Base-by-base conservation (phyloP, 345 rosid genomes). In the Syzygium grande region DNA sequence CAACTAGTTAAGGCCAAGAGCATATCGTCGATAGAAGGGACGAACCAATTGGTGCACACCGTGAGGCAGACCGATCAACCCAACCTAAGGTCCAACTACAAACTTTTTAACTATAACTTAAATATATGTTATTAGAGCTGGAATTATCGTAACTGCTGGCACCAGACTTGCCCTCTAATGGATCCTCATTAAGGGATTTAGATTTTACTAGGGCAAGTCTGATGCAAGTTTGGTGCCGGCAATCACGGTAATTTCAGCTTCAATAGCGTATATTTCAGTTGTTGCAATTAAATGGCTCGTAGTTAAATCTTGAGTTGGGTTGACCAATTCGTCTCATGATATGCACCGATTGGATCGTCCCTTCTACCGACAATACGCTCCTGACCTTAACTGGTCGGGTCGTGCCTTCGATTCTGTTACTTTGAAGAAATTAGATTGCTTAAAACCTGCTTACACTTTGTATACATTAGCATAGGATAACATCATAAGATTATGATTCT, bases 81-180 rank as follows among this genome's bases (percentile, higher is more conserved):
- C 79, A 78, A n/a, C 88, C 89, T 84, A 58, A 87, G 73, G 86
- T 54, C 88, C 78, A 87, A 89, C 86, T 87, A 89, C 29, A 56
- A 85, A 84, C 84, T 87, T 89, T 89, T 89, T 87, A 89, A 89
- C 87, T 56, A 89, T 73, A 89, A 87, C 86, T 85, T 89, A 87
- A 89, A 85, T 85, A 87, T 89, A 87, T 17, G 68, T 41, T 85
- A 87, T 87, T 84, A 29, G 89, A 89, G 89, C 30, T 87, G 53
- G 84, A 89, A 89, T 89, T 87, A 89, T 86, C 46, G 52, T 80
- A 46, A 29, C 55, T 77, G 85, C 86, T 73, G 68, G 53, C 87
- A 85, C 65, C 86, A 85, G 63, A 87, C 85, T 65, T 53, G 34
- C 58, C 38, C 38, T 34, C 38, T 34, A 34, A 34, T 34, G 3